These are phyloP conservation scores for Nothopassalora personata DNA, from an alignment of 2,329 filamentous ascomycete species.

Conservation along the genomic window DNA sequence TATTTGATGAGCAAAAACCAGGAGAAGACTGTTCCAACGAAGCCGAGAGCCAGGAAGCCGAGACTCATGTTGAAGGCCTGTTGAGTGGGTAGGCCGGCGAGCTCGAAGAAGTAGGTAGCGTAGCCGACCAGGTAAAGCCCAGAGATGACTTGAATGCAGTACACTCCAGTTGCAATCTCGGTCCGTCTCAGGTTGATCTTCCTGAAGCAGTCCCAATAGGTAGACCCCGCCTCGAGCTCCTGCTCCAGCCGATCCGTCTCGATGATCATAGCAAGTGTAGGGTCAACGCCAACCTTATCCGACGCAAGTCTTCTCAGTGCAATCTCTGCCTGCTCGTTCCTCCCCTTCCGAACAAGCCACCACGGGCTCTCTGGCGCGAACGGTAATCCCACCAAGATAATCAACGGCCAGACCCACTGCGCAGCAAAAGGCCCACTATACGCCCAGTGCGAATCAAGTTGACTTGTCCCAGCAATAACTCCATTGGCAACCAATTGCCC, in stretches of 20 bases:
- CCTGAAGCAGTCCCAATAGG: conserved; percentile 39
- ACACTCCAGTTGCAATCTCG: conserved; percentile 41
- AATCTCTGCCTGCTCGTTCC: conserved; percentile 33
- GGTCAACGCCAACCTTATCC: conserved; percentile 36
- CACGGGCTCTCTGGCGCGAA: conserved; percentile 38
- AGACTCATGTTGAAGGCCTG: conserved; percentile 40
- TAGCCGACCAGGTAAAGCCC: conserved; percentile 42
- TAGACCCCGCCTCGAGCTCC: conserved; percentile 37
- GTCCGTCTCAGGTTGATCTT: conserved; percentile 40
- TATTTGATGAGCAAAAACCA: conserved; percentile 38
- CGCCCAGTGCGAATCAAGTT: conserved; percentile 36
- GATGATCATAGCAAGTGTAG: conserved; percentile 38
- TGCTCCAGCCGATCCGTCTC: conserved; percentile 35
- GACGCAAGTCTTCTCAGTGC: conserved; percentile 35
- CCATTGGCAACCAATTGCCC: conserved; percentile 53
- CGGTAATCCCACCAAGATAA: conserved; percentile 35
- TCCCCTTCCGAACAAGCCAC: conserved; percentile 35
- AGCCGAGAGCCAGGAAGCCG: conserved; percentile 39
- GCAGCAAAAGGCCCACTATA: conserved; percentile 42
- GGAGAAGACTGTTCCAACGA: conserved; percentile 39
- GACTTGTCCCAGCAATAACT: conserved; percentile 34
- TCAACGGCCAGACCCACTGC: conserved; percentile 40
- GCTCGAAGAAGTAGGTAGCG: conserved; percentile 46
- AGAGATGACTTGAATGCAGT: conserved; percentile 40
- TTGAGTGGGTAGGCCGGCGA: conserved; percentile 37